Percentiles rank a stretch among this genome's conserved stretches.
phyloP scores from a whole-genome alignment of 164 flowering plant species.

The Amborella trichopoda region DNA sequence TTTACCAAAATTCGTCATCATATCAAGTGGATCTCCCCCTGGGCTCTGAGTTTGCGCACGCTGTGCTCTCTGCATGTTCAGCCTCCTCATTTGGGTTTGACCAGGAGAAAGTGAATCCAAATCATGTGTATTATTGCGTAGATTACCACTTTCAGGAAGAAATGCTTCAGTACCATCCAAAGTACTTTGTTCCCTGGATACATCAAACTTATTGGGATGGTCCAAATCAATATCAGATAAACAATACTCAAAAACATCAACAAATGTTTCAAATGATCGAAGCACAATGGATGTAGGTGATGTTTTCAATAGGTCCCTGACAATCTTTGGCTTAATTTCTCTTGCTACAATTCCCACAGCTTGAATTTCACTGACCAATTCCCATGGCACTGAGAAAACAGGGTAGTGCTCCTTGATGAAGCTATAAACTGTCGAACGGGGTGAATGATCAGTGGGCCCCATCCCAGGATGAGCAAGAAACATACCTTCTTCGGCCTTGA shows the following conservation, averaged over 20 bases:
- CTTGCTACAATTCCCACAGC: constrained; percentile 63
- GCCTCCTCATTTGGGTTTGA: no score
- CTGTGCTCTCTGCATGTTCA: constrained; percentile 19
- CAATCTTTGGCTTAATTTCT: constrained; percentile 96
- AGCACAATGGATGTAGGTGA: constrained; percentile 61
- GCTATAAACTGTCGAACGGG: constrained; percentile 61
- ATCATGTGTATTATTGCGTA: no score
- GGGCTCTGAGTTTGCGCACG: constrained; percentile 24
- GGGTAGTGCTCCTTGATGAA: constrained; percentile 96
- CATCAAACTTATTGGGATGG: constrained; percentile 13
- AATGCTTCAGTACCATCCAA: no score
- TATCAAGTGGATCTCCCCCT: constrained; percentile 77
- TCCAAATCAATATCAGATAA: constrained; percentile 59
- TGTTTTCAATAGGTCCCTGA: constrained; percentile 67
- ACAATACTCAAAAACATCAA: constrained; percentile 94
- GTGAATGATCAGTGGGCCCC: constrained; percentile 48
- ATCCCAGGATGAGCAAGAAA: constrained; percentile 84
- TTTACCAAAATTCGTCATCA: constrained; percentile 76
- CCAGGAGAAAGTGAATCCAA: no score
- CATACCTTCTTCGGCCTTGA: constrained; percentile 93
- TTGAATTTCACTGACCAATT: constrained; percentile 81
- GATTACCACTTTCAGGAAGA: no score
- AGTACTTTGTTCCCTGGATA: constrained; percentile 11
- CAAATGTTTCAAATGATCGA: constrained; percentile 61
- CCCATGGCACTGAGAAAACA: constrained; percentile 97